Percentiles rank a stretch among this genome's conserved stretches.
Evolutionary conservation across 2,329 filamentous ascomycete species (phyloP).

Genomic region (Cercospora sojina): DNA sequence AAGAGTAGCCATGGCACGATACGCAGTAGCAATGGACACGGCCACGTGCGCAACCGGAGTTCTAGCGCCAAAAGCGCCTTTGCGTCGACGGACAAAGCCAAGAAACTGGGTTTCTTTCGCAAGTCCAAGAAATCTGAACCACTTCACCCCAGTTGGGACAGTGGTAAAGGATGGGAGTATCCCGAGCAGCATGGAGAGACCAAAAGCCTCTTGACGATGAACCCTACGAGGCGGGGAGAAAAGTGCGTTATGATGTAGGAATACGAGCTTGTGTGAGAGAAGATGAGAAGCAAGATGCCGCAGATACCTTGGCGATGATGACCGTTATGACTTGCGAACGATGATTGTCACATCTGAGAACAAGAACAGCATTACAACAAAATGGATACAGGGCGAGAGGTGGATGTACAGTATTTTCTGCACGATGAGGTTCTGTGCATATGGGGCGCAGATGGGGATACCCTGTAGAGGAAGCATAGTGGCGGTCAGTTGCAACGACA

Average conservation of each 20-base stretch:
- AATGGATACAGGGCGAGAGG: background rate
- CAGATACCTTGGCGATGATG: background rate
- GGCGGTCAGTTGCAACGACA: background rate
- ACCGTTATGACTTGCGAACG: slow-evolving; percentile 5
- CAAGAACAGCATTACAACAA: background rate
- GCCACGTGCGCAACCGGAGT: slow-evolving; percentile 23
- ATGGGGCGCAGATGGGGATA: background rate
- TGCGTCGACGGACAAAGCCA: slow-evolving; percentile 30
- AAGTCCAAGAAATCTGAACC: slow-evolving; percentile 16
- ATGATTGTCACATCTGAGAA: background rate
- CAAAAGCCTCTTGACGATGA: slow-evolving; percentile 5
- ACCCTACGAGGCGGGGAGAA: background rate
- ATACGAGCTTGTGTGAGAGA: background rate
- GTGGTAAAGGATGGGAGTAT: slow-evolving; percentile 2
- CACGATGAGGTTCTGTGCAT: background rate
- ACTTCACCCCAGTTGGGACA: slow-evolving; percentile 8
- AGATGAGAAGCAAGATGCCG: background rate
- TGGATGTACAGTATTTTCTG: background rate
- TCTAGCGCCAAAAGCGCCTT: slow-evolving; percentile 25
- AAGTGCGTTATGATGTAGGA: slow-evolving; percentile 10
- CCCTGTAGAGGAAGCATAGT: background rate
- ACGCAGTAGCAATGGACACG: slow-evolving; percentile 1
- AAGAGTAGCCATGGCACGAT: slow-evolving; percentile 20
- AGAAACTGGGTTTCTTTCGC: slow-evolving; percentile 33
- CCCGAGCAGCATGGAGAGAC: background rate